Evolutionary conservation across 2,329 filamentous ascomycete species (phyloP), one percentile per base, ranked within the genome.

Genomic region (Fusarium ramigenum): DNA sequence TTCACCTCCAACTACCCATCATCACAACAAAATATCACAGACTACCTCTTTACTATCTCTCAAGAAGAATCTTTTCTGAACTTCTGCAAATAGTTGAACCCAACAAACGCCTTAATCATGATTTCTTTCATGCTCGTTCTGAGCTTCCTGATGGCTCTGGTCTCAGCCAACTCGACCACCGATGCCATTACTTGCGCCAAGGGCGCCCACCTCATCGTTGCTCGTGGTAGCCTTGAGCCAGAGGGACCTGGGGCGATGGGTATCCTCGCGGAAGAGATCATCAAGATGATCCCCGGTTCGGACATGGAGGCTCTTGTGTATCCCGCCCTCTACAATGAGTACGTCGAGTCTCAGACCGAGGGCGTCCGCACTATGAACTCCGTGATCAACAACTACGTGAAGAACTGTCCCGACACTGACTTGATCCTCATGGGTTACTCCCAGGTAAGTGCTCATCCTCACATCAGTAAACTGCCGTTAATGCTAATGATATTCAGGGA

Each of bases 361-460:
- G 76, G 76, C 0, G 73, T 78, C 0, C 39, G 54, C 0, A 60
- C 50, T 10, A 53, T 78, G 62, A 67, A n/a, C 4, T 39, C 58
- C 0, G 28, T 76, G 1, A 46, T 78, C 12, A 39, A 44, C 16
- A 43, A 61, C 25, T 77, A 71, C 7, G 68, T 53, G 1, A 49
- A 65, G 30, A 56, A 56, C 11, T 78, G 76, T 8, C 76, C 76
- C 0, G 10, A 57, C 0, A 74, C 76, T 2, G 62, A 75, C 19
- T 18, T 77, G 0, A 56, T 78, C 8, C 49, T 78, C 6, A 66
- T 78, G 57, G 76, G 76, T 0, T 78, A 64, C 47, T 74, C 70
- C 0, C 71, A 73, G 59, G 71, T 52, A 64, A 63, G 21, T n/a
- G 8, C 4, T 21, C 4, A 1, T 5, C 4, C 2, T 42, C 4